Conservation (phyloP, 2,329 filamentous ascomycete species). For the Sphaerulina vaccinii region DNA sequence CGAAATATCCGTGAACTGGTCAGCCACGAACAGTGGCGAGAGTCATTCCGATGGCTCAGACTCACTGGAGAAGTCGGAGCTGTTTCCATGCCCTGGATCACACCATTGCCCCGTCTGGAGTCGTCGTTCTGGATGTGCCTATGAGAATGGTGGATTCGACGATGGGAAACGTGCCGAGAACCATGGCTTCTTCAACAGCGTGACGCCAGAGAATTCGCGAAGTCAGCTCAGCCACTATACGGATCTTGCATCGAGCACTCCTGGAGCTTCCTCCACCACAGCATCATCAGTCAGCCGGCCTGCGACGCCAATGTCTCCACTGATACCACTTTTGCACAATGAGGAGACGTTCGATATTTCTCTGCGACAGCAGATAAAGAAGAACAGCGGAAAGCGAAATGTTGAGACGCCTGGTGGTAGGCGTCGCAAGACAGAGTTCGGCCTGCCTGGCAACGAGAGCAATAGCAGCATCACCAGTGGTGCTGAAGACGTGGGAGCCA, state of each 20-base stretch:
- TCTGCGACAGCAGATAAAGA: conserved; percentile 17
- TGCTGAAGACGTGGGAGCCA: conserved; percentile 50
- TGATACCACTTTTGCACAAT: conserved; percentile 21
- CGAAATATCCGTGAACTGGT: conserved; percentile 31
- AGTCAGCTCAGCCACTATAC: conserved; percentile 22
- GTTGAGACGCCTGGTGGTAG: conserved; percentile 12
- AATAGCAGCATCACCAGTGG: conserved; percentile 34
- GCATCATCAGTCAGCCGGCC: conserved; percentile 36
- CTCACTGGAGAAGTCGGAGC: conserved; percentile 21
- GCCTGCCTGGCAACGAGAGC: conserved; percentile 22
- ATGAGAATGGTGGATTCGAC: conserved; percentile 31
- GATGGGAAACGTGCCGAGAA: conserved; percentile 32
- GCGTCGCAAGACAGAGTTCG: conserved; percentile 5
- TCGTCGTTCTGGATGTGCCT: conserved; percentile 32
- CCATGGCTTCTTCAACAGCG: conserved; percentile 27
- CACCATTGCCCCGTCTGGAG: conserved; percentile 31
- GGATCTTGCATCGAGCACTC: conserved; percentile 24
- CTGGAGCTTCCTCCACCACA: conserved; percentile 31
- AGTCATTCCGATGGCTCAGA: conserved; percentile 22
- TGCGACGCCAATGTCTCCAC: conserved; percentile 23
- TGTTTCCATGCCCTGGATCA: conserved; percentile 32
- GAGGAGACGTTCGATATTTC: conserved; percentile 21
- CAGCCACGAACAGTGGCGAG: conserved; percentile 27
- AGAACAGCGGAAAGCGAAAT: conserved; percentile 16
- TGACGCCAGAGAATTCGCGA: conserved; percentile 26